Evolutionary conservation across 1,284 basidiomycete genomes (phyloP).

Genomic region (Abortiporus biennis): DNA sequence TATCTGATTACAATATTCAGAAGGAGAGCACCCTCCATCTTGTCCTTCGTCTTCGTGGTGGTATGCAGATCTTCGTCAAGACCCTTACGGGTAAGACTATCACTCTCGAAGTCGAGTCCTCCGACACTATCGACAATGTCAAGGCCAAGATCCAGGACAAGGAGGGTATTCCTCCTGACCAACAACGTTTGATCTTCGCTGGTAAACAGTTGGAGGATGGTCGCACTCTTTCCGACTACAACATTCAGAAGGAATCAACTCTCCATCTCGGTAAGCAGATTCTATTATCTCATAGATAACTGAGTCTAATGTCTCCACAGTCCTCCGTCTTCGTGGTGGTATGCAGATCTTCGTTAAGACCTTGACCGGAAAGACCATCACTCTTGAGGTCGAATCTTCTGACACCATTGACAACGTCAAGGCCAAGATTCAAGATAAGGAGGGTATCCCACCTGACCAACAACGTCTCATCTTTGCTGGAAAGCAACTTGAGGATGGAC

Average conservation of each 20-base stretch:
- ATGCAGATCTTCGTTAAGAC: conserved; percentile 73
- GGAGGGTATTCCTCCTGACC: conserved; percentile 18
- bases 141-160: conserved; percentile 19
- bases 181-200: conserved; percentile 17
- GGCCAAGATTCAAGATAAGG: conserved; percentile 49
- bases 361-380: conserved; percentile 48
- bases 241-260: conserved; percentile 19
- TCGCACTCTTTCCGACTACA: conserved; percentile 17
- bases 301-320: conserved; percentile 6
- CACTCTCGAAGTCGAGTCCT: conserved; percentile 18
- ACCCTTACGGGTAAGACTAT: conserved; percentile 18
- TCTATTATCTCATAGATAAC: background rate
- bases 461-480: conserved; percentile 69
- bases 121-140: conserved; percentile 17
- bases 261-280: conserved; percentile 21
- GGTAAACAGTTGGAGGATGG: conserved; percentile 19
- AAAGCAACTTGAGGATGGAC: background rate
- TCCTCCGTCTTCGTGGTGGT: conserved; percentile 65
- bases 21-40: conserved; percentile 78
- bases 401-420: conserved; percentile 49
- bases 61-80: conserved; percentile 20
- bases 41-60: conserved; percentile 18
- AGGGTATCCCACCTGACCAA: conserved; percentile 29
- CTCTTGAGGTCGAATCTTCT: conserved; percentile 44
- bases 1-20: conserved; percentile 72